Evolutionary conservation across 306 rosid species (phyloP).

Genomic region (Hippophae tibetana): DNA sequence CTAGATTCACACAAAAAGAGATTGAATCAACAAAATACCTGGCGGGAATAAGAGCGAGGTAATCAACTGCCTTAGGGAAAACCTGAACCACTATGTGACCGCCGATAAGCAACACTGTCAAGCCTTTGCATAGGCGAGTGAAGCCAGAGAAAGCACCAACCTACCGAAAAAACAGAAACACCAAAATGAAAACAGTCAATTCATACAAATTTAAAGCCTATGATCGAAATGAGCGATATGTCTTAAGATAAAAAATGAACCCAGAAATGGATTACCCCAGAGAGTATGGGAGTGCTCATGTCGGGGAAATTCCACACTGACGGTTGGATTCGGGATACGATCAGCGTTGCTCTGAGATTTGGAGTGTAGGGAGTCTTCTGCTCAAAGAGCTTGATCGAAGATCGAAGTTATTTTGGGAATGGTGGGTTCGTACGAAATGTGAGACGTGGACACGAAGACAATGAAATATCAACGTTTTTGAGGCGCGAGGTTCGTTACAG

Average conservation of each 20-base stretch:
- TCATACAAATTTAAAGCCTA: too few relatives aligned
- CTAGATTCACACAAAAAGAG: not conserved
- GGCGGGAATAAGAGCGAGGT: conserved; percentile 89
- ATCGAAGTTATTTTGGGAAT: too few relatives aligned
- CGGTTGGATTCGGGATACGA: conserved; percentile 3
- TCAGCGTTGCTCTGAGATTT: conserved; percentile 1
- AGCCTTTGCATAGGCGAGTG: conserved; percentile 77
- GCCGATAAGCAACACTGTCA: conserved; percentile 48
- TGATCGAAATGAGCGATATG: too few relatives aligned
- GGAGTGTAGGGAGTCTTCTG: not conserved
- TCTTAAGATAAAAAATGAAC: not conserved
- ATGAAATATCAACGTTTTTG: too few relatives aligned
- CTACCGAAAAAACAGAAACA: too few relatives aligned
- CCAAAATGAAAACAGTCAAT: too few relatives aligned
- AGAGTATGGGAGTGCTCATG: conserved; percentile 51
- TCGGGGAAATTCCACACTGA: conserved; percentile 13
- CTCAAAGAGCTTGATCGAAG: too few relatives aligned
- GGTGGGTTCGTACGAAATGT: too few relatives aligned
- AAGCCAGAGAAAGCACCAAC: conserved; percentile 43
- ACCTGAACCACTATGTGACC: conserved; percentile 59
- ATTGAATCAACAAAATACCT: conserved; percentile 23
- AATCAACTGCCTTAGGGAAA: conserved; percentile 46
- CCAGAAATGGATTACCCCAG: conserved; percentile 27
- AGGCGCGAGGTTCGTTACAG: too few relatives aligned
- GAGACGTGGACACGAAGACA: too few relatives aligned